A percentile compares a stretch with the other conserved stretches of the same genome.
Conservation (phyloP, 305 asterid species). For the Stenogyne calaminthoides region DNA sequence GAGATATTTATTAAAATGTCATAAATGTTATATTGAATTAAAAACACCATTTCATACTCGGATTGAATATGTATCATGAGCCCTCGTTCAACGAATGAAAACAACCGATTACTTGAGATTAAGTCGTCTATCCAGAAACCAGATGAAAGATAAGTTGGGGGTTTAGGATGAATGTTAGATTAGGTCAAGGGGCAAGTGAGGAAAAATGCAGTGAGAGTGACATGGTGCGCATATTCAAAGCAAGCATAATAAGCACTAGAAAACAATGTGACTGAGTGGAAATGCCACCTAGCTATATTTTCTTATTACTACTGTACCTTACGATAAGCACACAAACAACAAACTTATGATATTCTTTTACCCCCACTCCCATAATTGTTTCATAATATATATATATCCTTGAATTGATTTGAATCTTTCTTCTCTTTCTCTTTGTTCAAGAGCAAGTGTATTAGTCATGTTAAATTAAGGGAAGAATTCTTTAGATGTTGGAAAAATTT, state of each 20-base stretch:
- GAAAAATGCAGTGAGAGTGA: constrained; percentile 49
- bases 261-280: constrained; percentile 30
- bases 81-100: too few species aligned
- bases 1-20: too few species aligned
- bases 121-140: too few species aligned
- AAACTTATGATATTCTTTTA: constrained; percentile 13
- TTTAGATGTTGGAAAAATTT: constrained; percentile 3
- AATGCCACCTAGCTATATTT: constrained; percentile 15
- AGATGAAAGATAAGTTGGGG: too few species aligned
- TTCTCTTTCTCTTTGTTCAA: not conserved
- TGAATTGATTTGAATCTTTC: too few species aligned
- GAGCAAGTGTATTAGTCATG: not conserved
- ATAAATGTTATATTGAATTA: too few species aligned
- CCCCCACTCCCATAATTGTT: constrained; percentile 24
- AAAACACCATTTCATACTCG: too few species aligned
- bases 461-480: constrained; percentile 12
- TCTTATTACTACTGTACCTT: constrained; percentile 30
- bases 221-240: constrained; percentile 58
- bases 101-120: too few species aligned
- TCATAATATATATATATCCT: not conserved
- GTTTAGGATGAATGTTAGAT: not conserved
- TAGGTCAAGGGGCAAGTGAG: constrained; percentile 32
- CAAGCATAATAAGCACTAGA: constrained; percentile 19
- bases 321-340: constrained; percentile 29
- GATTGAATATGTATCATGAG: too few species aligned